Percentiles rank a stretch among this genome's conserved stretches.
Evolutionary conservation across 2,329 filamentous ascomycete species (phyloP).

Genomic region (Aspergillus caelatus): DNA sequence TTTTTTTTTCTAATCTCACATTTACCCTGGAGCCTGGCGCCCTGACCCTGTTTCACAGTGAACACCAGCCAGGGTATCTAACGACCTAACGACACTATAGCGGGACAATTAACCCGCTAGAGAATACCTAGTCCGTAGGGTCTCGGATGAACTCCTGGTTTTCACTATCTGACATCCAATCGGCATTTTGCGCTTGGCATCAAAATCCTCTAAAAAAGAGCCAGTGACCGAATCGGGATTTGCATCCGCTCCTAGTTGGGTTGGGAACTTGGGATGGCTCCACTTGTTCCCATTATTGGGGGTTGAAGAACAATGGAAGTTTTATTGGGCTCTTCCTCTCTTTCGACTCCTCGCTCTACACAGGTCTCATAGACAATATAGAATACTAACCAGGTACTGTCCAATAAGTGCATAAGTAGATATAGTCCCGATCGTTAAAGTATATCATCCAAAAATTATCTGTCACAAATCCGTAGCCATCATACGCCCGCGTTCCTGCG

Average conservation of each 20-base stretch:
- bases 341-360: neutral
- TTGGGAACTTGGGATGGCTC: neutral
- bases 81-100: neutral
- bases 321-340: neutral
- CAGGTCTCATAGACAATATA: neutral
- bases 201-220: neutral
- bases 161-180: neutral
- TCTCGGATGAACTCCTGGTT: neutral
- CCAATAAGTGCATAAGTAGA: neutral
- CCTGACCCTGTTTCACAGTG: constrained; percentile 5
- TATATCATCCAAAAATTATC: too few species aligned
- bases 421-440: too few species aligned
- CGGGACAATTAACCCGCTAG: neutral
- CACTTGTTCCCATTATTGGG: neutral
- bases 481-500: neutral
- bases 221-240: neutral
- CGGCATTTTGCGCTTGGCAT: neutral
- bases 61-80: neutral
- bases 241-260: neutral
- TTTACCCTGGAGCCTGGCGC: neutral
- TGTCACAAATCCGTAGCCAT: neutral
- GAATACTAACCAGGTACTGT: neutral
- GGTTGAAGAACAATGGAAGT: neutral
- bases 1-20: neutral
- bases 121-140: neutral